phyloP scores from a whole-genome alignment of 1,139 yeast genomes.

The Taphrina communis region DNA sequence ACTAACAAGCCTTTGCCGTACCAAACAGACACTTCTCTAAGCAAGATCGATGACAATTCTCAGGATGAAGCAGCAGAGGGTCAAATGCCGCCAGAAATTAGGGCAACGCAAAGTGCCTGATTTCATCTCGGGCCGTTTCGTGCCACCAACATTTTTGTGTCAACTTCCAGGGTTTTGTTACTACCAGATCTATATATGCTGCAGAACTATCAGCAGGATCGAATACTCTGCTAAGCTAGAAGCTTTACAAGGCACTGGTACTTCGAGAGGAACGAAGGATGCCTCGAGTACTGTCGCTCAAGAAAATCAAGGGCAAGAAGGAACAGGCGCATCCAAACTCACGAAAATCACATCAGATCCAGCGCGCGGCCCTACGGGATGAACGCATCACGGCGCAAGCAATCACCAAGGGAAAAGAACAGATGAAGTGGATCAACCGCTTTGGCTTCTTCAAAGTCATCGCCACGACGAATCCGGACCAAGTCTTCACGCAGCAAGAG shows the following conservation, averaged over 20 bases:
- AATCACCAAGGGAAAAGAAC: slow-evolving; percentile 27
- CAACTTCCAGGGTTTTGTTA: neutral
- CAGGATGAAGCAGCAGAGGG: slow-evolving; percentile 1
- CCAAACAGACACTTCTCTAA: neutral
- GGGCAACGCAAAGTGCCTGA: neutral
- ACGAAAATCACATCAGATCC: slow-evolving; percentile 37
- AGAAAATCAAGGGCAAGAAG: slow-evolving; percentile 41
- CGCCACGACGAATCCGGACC: slow-evolving; percentile 29
- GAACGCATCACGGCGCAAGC: slow-evolving; percentile 37
- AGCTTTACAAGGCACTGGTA: too few species aligned
- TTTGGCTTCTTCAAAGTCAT: slow-evolving; percentile 37
- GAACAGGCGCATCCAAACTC: slow-evolving; percentile 41
- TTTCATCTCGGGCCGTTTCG: slow-evolving; percentile 10
- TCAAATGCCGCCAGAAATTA: neutral
- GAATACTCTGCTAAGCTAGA: too few species aligned
- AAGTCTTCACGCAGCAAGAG: slow-evolving; percentile 18
- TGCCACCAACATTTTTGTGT: slow-evolving; percentile 13
- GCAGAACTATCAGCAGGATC: too few species aligned
- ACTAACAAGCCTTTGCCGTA: neutral
- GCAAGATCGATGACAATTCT: slow-evolving; percentile 3
- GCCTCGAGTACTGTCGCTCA: slow-evolving; percentile 38
- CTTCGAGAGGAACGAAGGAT: neutral
- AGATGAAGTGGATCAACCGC: slow-evolving; percentile 38
- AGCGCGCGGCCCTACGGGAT: slow-evolving; percentile 39
- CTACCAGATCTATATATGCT: too few species aligned